Conservation (phyloP, 2,329 filamentous ascomycete species). For the Emmonsia crescens region DNA sequence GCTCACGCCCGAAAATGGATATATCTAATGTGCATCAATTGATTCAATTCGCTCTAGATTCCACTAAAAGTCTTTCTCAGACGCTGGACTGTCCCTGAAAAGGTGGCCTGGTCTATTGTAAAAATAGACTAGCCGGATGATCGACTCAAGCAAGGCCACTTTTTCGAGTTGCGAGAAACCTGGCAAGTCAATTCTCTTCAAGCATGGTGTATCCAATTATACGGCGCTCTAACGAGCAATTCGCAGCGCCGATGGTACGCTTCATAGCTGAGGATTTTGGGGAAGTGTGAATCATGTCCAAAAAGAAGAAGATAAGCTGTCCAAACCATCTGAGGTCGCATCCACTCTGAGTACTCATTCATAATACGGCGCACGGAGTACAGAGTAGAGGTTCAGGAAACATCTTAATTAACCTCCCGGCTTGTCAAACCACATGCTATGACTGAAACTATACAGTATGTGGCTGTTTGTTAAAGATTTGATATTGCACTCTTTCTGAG, state of each 20-base stretch:
- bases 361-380: too few relatives aligned
- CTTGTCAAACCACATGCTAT: neutral
- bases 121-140: neutral
- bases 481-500: neutral
- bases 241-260: neutral
- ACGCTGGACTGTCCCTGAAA: neutral
- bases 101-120: neutral
- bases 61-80: neutral
- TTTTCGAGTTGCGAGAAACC: neutral
- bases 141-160: neutral
- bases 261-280: too few relatives aligned
- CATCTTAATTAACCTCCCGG: too few relatives aligned
- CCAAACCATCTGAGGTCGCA: neutral
- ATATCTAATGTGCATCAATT: neutral
- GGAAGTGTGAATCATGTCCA: too few relatives aligned
- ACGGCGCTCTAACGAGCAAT: neutral
- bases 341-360: too few relatives aligned
- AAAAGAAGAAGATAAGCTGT: neutral
- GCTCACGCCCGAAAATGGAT: neutral
- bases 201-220: neutral
- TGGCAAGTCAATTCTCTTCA: neutral
- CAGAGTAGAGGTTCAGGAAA: too few relatives aligned
- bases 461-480: neutral
- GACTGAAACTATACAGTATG: neutral
- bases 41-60: conserved; percentile 3